phyloP scores from a whole-genome alignment of 2,329 filamentous ascomycete species.

The Aureobasidium sp. region DNA sequence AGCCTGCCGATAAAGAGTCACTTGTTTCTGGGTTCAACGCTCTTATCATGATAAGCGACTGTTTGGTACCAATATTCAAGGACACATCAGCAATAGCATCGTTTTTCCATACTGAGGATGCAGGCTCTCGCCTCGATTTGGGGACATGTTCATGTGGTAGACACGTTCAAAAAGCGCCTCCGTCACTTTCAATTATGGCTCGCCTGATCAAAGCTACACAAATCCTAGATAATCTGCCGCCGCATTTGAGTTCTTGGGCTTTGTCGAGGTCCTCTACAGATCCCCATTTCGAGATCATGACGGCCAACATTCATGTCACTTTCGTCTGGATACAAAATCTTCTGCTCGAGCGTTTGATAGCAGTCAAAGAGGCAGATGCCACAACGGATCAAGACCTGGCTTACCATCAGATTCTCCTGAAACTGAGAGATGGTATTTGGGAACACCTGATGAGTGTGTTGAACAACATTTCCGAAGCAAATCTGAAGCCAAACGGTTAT shows the following conservation, averaged over 20 bases:
- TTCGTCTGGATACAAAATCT: neutral
- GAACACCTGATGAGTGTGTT: neutral
- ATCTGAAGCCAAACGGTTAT: neutral
- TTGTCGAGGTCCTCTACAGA: neutral
- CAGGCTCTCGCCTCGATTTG: neutral
- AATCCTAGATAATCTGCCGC: neutral
- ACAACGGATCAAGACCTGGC: neutral
- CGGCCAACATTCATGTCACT: constrained; percentile 1
- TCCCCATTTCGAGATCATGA: neutral
- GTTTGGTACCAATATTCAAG: neutral
- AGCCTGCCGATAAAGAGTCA: neutral
- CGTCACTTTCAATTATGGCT: neutral
- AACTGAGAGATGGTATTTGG: neutral
- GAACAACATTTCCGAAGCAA: neutral
- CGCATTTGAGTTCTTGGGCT: neutral
- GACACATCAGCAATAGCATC: neutral
- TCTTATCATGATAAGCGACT: neutral
- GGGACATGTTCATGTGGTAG: neutral
- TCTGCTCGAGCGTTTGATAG: neutral
- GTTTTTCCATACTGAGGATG: neutral
- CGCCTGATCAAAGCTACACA: neutral
- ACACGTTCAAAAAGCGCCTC: neutral
- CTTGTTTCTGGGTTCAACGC: neutral
- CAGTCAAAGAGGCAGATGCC: neutral
- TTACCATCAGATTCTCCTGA: neutral